Evolutionary conservation across 495 filamentous ascomycete species (phyloP).

Genomic region (Ramalina peruviana): DNA sequence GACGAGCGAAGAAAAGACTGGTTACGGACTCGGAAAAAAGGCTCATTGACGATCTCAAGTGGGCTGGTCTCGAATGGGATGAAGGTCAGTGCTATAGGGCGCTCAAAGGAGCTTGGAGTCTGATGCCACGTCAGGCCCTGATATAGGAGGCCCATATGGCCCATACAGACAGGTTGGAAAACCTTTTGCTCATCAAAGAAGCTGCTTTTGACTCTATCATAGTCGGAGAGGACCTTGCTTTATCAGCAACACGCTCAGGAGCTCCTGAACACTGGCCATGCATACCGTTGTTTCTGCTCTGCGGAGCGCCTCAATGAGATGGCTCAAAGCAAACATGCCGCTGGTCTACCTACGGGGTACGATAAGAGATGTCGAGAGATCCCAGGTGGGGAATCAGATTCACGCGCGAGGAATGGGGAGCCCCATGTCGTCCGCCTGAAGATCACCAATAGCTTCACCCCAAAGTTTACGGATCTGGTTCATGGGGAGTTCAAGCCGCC

Average conservation of each 20-base stretch:
- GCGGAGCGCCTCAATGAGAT: constrained; percentile 51
- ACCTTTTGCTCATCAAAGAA: background rate
- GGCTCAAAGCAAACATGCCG: constrained; percentile 41
- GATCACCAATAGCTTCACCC: constrained; percentile 41
- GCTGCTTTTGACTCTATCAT: constrained; percentile 11
- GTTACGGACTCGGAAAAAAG: constrained; percentile 63
- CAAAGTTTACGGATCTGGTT: constrained; percentile 49
- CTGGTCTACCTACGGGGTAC: constrained; percentile 54
- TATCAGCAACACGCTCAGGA: constrained; percentile 58
- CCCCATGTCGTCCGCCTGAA: constrained; percentile 66
- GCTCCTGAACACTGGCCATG: constrained; percentile 56
- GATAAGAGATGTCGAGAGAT: constrained; percentile 63
- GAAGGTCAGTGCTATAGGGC: constrained; percentile 45
- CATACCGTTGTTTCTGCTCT: constrained; percentile 89
- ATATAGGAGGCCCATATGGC: constrained; percentile 62
- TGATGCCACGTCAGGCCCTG: constrained; percentile 44
- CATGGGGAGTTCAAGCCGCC: constrained; percentile 40
- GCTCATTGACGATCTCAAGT: constrained; percentile 64
- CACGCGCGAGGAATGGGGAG: constrained; percentile 51
- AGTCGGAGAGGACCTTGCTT: constrained; percentile 70
- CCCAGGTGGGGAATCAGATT: constrained; percentile 50
- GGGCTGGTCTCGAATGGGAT: constrained; percentile 88
- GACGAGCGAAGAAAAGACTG: constrained; percentile 51
- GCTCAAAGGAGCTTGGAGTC: background rate
- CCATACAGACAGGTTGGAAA: constrained; percentile 69